Evolutionary conservation across 2,329 filamentous ascomycete genomes (phyloP), one percentile per base, ranked within the genome.

Genomic region (Ophiostoma novo-ulmi): DNA sequence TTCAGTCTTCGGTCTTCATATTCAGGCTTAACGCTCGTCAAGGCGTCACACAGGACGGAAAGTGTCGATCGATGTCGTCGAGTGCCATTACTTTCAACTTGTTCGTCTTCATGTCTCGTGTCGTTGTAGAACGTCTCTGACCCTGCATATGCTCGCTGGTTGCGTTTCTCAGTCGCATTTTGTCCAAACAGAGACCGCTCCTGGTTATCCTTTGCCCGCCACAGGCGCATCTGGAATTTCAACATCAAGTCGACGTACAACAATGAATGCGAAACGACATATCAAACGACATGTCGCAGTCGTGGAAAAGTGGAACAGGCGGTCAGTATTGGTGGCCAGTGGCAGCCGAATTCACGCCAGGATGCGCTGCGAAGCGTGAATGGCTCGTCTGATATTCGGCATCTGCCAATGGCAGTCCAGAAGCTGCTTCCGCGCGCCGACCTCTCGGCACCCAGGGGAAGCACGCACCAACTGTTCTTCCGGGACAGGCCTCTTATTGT

Each of bases 401-500:
- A 31, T 70, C 73, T 76, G 72, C 77, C 78, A 79, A 79, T 78
- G 71, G 73, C 74, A 74, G 70, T 67, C 71, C 71, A 67, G 68
- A 74, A 73, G 67, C 36, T 58, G 70, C 64, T 66, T 68, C 69
- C 72, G 63, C 38, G 38, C 72, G 72, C 74, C 77, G 75, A 75
- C 75, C 74, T 72, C 68, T 55, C 67, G 72, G 72, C 74, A 70
- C 36, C 69, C 71, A 55, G 26, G 64, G 26, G 63, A 70, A 71
- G 74, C 74, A 75, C 75, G 73, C 68, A 65, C 75, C 74, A 75
- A 70, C 74, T 63, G 75, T 76, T 74, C 73, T 68, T 73, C 72
- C 58, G 69, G 31, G 66, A 76, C 73, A 63, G 61, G 61, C 61
- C 35, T 38, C 61, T 35, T 64, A 11, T 63, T 31, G 13, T 64